Percentiles rank a stretch among this genome's conserved stretches.
These are phyloP conservation scores for Xerocomellus chrysenteron DNA, from an alignment of 768 basidiomycete genomes.

Conservation along the genomic window DNA sequence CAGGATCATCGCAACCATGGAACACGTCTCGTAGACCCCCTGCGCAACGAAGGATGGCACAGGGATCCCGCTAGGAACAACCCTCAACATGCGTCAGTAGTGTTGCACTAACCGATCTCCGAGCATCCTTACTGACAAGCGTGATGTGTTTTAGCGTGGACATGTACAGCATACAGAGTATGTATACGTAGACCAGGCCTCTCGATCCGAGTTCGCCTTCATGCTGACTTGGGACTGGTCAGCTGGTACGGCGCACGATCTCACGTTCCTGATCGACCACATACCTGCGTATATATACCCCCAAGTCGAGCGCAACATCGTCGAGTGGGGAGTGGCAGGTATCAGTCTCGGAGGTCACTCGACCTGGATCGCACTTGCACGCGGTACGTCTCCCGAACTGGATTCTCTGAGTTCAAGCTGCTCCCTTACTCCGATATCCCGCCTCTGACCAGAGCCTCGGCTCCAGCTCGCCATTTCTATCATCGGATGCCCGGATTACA, in stretches of 20 bases:
- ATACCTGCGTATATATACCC: conserved; percentile 76
- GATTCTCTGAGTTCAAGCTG: not conserved
- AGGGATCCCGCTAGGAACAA: conserved; percentile 23
- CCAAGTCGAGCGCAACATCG: conserved; percentile 53
- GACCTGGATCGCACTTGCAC: conserved; percentile 66
- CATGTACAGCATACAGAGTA: conserved; percentile 35
- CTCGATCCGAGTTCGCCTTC: not conserved
- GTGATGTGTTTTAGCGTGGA: conserved; percentile 18
- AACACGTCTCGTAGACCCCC: conserved; percentile 23
- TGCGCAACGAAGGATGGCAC: conserved; percentile 27
- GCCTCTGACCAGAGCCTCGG: conserved; percentile 39
- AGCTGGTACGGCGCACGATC: conserved; percentile 68
- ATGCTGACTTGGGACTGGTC: conserved; percentile 5
- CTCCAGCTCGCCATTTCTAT: conserved; percentile 48
- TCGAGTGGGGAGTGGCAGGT: conserved; percentile 71
- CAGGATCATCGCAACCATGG: conserved; percentile 36
- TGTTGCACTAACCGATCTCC: not conserved
- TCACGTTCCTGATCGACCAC: conserved; percentile 80
- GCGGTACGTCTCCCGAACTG: conserved; percentile 32
- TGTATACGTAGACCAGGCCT: not conserved
- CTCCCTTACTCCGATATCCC: not conserved
- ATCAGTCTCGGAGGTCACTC: conserved; percentile 85
- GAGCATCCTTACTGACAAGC: conserved; percentile 1
- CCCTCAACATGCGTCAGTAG: conserved; percentile 30
- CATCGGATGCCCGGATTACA: conserved; percentile 73